Evolutionary conservation across 148 eudicot genomes (phyloP).

Genomic region (Camellia sinensis): DNA sequence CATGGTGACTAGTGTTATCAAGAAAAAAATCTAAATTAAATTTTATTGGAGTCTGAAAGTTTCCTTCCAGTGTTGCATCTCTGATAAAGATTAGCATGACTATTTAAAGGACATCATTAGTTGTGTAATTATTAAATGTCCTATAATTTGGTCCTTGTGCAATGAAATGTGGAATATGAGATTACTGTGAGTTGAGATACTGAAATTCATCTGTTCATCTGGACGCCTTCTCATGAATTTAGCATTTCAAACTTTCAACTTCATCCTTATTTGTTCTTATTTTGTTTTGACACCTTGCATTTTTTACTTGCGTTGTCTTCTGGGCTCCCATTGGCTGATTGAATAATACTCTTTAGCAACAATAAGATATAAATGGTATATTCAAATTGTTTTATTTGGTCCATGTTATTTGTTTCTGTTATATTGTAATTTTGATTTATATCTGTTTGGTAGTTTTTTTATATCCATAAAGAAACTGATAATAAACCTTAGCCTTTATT

Average conservation of each 20-base stretch:
- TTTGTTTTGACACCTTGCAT: background rate
- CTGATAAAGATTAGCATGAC: background rate
- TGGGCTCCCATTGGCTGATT: background rate
- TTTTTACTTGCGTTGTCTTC: background rate
- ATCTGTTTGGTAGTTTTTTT: background rate
- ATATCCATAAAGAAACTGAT: background rate
- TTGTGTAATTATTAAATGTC: background rate
- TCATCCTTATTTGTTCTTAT: no score
- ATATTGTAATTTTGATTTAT: background rate
- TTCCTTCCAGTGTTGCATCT: background rate
- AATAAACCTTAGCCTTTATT: background rate
- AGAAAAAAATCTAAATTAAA: background rate
- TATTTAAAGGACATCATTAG: background rate
- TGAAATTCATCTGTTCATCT: background rate
- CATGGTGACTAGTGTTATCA: background rate
- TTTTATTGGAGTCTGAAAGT: background rate
- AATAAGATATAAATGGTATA: background rate
- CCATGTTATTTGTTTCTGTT: background rate
- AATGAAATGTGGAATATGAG: background rate
- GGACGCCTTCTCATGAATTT: background rate
- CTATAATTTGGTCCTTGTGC: background rate
- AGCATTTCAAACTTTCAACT: slow-evolving; percentile 6
- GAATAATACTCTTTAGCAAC: background rate
- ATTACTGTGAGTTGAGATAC: background rate
- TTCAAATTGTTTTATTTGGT: background rate